Evolutionary conservation across 148 eudicot species (phyloP).

Genomic region (Chenopodium formosanum): DNA sequence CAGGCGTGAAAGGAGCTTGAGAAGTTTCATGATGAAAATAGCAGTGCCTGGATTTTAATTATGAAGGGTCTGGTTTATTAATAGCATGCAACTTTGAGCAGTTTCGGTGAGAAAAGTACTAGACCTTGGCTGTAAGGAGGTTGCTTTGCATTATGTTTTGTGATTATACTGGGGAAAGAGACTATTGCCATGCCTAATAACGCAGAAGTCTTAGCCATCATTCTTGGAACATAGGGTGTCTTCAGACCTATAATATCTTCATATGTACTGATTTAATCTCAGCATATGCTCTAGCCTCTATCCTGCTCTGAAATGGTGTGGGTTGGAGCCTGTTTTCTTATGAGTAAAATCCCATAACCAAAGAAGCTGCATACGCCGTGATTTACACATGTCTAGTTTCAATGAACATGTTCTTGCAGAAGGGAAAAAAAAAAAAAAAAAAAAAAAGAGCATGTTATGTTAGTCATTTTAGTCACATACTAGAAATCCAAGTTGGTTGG

Average conservation of each 20-base stretch:
- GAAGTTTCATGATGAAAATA: not conserved
- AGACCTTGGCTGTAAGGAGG: not conserved
- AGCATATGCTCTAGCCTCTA: not conserved
- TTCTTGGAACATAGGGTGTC: not conserved
- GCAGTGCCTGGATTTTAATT: not conserved
- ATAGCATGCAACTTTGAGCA: not conserved
- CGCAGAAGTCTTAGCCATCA: not conserved
- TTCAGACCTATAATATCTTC: not conserved
- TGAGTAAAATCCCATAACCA: not conserved
- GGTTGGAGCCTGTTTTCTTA: not conserved
- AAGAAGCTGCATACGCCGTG: not conserved
- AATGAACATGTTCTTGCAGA: not conserved
- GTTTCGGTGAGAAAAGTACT: not conserved
- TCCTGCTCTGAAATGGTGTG: not conserved
- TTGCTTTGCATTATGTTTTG: not conserved
- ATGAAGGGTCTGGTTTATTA: not conserved
- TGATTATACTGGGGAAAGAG: not conserved
- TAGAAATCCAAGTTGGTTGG: no score
- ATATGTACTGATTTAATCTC: not conserved
- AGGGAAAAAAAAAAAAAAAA: no score
- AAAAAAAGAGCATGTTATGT: no score
- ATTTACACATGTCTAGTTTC: not conserved
- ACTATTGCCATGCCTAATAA: no score
- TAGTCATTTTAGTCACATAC: no score
- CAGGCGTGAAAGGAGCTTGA: not conserved